Percentiles rank a stretch among this genome's conserved stretches.
phyloP scores from a whole-genome alignment of 1,284 basidiomycete genomes.

The Amylostereum chailletii region DNA sequence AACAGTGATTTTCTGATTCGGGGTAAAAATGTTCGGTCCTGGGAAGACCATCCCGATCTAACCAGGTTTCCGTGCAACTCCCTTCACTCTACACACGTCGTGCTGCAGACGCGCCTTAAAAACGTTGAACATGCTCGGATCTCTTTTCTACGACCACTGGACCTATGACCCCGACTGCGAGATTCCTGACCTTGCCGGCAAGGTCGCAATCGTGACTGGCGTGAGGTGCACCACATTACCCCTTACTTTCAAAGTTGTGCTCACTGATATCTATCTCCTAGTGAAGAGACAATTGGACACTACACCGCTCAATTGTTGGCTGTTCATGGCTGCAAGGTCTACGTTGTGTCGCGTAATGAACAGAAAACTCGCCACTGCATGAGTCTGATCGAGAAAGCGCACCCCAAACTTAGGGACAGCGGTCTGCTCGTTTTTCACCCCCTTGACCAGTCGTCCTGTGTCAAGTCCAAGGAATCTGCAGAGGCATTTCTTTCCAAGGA shows the following conservation, averaged over 20 bases:
- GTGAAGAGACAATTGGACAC: conserved; percentile 31
- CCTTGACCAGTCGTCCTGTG: conserved; percentile 37
- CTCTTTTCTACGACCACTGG: background rate
- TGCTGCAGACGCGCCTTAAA: too few species aligned
- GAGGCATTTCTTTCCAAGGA: conserved; percentile 38
- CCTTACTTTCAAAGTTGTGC: background rate
- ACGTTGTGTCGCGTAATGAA: conserved; percentile 31
- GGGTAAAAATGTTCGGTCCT: too few species aligned
- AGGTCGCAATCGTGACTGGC: conserved; percentile 31
- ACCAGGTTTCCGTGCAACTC: too few species aligned
- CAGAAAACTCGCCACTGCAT: conserved; percentile 20
- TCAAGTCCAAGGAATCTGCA: conserved; percentile 32
- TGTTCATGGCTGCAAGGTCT: conserved; percentile 34
- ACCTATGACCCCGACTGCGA: conserved; percentile 18
- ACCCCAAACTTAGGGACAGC: conserved; percentile 21
- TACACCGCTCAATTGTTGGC: conserved; percentile 28
- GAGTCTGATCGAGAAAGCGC: conserved; percentile 28
- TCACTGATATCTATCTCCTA: background rate
- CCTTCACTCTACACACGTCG: too few species aligned
- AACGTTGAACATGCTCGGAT: too few species aligned
- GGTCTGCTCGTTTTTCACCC: conserved; percentile 30
- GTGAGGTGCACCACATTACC: conserved; percentile 25
- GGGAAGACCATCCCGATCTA: too few species aligned
- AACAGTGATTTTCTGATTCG: too few species aligned
- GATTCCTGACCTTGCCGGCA: conserved; percentile 26